Evolutionary conservation across 2,329 filamentous ascomycete species (phyloP), one percentile per base, ranked within the genome.

Genomic region (Eutypa lata): DNA sequence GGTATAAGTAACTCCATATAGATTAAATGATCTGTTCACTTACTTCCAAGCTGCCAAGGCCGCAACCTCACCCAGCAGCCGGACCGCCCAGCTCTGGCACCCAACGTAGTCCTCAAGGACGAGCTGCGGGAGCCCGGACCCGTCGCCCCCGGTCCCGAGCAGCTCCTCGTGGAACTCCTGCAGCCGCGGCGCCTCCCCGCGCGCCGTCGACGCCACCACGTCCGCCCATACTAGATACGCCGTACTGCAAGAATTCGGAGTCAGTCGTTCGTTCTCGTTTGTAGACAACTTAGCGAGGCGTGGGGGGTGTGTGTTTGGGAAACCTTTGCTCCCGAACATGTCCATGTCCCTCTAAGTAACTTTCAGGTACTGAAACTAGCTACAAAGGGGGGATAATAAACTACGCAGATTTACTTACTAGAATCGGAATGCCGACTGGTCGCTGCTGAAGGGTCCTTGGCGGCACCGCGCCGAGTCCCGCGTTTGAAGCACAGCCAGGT

Each of bases 31-130:
- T n/a, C n/a, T n/a, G 8, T 14, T 35, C 8, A 14, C 66, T 58
- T 76, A 76, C 66, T 84, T 86, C 76, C 79, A 83, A 1, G 76
- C 72, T 49, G 81, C 75, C 7, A 87, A 71, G 1, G 73, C 65
- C 14, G 81, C 71, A 46, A 83, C 76, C 19, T 82, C 75, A 13
- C 76, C 77, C 43, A 87, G 74, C n/a, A 76, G 68, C 45, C 79
- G 67, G 45, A 86, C 58, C 1, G 76, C 76, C 79, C 80, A 82
- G 63, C 84, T 86, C 44, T 80, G 70, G 54, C 81, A 73, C 2
- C 83, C 83, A 40, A 81, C 66, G 47, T 82, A 76, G 31, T 78
- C 74, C 47, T 79, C 75, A 51, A 85, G 70, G 48, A 71, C 69
- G 38, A 78, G 65, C 1, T 65, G 67, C 0, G 63, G n/a, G n/a